A percentile compares a stretch with the other conserved stretches of the same genome.
Evolutionary conservation across 2,329 filamentous ascomycete genomes (phyloP).

Genomic region (Cladosporium cucumerinum): DNA sequence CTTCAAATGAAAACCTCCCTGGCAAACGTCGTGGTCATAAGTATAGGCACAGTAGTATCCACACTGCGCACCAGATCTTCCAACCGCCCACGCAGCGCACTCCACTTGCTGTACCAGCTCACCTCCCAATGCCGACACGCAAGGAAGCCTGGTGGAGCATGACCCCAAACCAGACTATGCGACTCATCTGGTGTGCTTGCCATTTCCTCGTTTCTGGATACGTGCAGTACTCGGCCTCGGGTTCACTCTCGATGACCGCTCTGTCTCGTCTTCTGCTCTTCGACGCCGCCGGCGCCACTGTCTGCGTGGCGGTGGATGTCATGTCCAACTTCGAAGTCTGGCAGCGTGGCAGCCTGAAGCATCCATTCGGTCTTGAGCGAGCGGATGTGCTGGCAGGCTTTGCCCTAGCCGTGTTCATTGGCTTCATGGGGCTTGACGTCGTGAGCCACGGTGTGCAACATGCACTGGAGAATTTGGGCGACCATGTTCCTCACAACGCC

Average conservation of each 20-base stretch:
- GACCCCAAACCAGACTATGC: slow-evolving; percentile 78
- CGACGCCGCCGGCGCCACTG: slow-evolving; percentile 84
- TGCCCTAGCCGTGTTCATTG: slow-evolving; percentile 88
- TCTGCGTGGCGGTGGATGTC: slow-evolving; percentile 90
- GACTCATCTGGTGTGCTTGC: slow-evolving; percentile 85
- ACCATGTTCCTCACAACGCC: slow-evolving; percentile 64
- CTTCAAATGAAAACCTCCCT: slow-evolving; percentile 15
- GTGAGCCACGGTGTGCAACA: slow-evolving; percentile 93
- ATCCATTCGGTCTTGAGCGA: slow-evolving; percentile 86
- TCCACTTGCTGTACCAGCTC: slow-evolving; percentile 84
- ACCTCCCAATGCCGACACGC: slow-evolving; percentile 84
- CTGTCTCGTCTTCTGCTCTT: slow-evolving; percentile 93
- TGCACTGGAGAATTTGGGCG: slow-evolving; percentile 70
- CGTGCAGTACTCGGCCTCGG: slow-evolving; percentile 80
- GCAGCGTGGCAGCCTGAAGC: slow-evolving; percentile 85
- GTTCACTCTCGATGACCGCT: slow-evolving; percentile 85
- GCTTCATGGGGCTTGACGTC: slow-evolving; percentile 97
- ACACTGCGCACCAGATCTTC: slow-evolving; percentile 79
- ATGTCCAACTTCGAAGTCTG: slow-evolving; percentile 97
- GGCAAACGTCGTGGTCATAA: slow-evolving; percentile 92
- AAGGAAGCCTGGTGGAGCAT: slow-evolving; percentile 86
- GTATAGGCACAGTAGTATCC: slow-evolving; percentile 93
- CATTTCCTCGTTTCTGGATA: slow-evolving; percentile 80
- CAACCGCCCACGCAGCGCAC: slow-evolving; percentile 81
- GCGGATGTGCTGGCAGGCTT: slow-evolving; percentile 94